Evolutionary conservation across 192 early-diverging fungal species (phyloP).

Genomic region (Coemansia sp.): DNA sequence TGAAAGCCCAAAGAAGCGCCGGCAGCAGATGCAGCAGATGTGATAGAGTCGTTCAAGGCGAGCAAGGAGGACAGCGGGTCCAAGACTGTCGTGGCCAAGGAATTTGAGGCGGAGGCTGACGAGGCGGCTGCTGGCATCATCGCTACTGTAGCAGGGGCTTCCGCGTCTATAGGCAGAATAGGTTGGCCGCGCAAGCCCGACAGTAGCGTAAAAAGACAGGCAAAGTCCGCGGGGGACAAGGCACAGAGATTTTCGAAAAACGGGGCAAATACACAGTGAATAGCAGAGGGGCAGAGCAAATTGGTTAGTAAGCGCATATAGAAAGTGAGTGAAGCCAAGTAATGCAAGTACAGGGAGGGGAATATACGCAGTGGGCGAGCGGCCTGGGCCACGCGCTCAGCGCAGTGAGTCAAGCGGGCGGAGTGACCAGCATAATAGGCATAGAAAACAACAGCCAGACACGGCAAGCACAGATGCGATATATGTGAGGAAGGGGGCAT

Average conservation of each 20-base stretch:
- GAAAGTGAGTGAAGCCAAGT: neutral
- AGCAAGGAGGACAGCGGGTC: slow-evolving; percentile 1
- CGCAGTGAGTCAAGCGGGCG: slow-evolving; percentile 8
- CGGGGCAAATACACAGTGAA: neutral
- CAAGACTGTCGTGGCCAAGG: neutral
- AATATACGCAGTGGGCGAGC: slow-evolving; percentile 7
- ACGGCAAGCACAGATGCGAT: neutral
- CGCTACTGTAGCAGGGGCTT: slow-evolving; percentile 18
- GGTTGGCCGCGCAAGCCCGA: neutral
- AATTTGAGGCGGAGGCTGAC: slow-evolving; percentile 27
- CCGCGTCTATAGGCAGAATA: slow-evolving; percentile 2
- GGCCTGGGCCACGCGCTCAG: slow-evolving; percentile 9
- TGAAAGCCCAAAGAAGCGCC: slow-evolving; percentile 7
- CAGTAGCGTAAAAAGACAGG: slow-evolving; percentile 1
- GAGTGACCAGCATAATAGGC: slow-evolving; percentile 1
- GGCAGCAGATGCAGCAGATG: slow-evolving; percentile 8
- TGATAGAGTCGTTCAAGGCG: neutral
- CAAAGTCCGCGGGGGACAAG: neutral
- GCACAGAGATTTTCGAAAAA: neutral
- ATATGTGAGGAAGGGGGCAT: neutral
- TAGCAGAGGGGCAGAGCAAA: slow-evolving; percentile 3
- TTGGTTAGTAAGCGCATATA: slow-evolving; percentile 5
- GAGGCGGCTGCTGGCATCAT: slow-evolving; percentile 14
- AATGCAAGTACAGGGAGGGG: neutral
- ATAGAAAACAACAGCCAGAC: neutral